These are phyloP conservation scores for Verticillium tricorpus DNA, from an alignment of 2,329 filamentous ascomycete species.

Conservation along the genomic window DNA sequence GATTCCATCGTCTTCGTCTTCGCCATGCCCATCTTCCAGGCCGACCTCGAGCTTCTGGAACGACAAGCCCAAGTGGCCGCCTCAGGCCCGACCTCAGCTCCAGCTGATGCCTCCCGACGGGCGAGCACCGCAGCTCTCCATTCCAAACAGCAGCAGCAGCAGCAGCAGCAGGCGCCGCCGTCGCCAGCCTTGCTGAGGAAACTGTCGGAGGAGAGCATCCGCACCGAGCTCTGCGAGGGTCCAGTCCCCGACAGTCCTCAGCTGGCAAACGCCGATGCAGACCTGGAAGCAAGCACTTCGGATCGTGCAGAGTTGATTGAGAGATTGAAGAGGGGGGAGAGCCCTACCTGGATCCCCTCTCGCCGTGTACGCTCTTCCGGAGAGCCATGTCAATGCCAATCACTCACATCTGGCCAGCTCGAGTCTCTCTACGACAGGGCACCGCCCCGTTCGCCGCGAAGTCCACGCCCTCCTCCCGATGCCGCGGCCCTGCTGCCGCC, in stretches of 20 bases:
- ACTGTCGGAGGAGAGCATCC: conserved; percentile 56
- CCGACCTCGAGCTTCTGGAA: conserved; percentile 37
- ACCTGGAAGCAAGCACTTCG: conserved; percentile 30
- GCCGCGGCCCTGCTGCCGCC: conserved; percentile 39
- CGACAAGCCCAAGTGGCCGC: conserved; percentile 3
- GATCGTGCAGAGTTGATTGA: conserved; percentile 79
- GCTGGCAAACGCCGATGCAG: conserved; percentile 23
- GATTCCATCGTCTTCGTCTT: conserved; percentile 14
- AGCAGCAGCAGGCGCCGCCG: conserved; percentile 2
- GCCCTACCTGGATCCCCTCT: conserved; percentile 67
- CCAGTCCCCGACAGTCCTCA: conserved; percentile 40
- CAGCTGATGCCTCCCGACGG: neutral
- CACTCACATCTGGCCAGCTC: conserved; percentile 18
- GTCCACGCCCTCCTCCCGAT: conserved; percentile 28
- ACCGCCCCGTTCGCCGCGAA: conserved; percentile 29
- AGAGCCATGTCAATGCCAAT: conserved; percentile 4
- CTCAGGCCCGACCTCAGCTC: neutral
- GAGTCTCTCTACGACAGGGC: conserved; percentile 31
- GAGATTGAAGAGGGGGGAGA: conserved; percentile 74
- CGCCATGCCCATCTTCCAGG: conserved; percentile 56
- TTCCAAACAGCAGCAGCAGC: neutral
- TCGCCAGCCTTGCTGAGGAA: conserved; percentile 23
- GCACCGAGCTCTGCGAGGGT: conserved; percentile 57
- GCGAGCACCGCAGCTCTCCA: neutral
- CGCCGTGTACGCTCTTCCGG: conserved; percentile 42